Conservation (phyloP, 305 asterid species). For the Solanum hybrid region DNA sequence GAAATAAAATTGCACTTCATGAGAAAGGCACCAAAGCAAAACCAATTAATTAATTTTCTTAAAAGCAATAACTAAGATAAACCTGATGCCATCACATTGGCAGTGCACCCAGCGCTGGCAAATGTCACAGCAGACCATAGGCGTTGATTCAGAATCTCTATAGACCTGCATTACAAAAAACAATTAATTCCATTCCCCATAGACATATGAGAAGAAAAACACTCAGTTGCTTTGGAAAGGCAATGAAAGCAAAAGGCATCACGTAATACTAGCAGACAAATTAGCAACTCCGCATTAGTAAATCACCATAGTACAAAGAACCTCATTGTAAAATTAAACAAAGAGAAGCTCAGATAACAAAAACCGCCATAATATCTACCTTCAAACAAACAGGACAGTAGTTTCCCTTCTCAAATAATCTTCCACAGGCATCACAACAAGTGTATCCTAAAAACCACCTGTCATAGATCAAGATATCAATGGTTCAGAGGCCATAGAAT, state of each 20-base stretch:
- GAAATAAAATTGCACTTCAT: not conserved
- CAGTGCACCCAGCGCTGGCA: constrained; percentile 99
- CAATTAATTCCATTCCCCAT: not conserved
- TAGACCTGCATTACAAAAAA: constrained; percentile 55
- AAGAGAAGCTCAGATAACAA: not conserved
- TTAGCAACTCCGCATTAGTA: not conserved
- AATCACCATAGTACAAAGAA: not conserved
- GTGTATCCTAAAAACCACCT: constrained; percentile 99
- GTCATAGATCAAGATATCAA: constrained; percentile 30
- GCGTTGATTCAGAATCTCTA: constrained; percentile 98
- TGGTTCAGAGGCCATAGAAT: not conserved
- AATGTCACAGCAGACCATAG: constrained; percentile 98
- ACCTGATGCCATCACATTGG: constrained; percentile 98
- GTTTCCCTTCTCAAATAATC: constrained; percentile 91
- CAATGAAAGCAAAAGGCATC: not conserved
- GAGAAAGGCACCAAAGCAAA: not conserved
- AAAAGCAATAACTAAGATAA: constrained; percentile 6
- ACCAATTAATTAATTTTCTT: not conserved
- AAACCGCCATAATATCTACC: constrained; percentile 25
- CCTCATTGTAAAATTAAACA: not conserved
- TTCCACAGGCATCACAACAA: constrained; percentile 99
- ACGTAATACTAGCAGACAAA: not conserved
- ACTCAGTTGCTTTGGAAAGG: not conserved
- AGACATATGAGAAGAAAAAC: not conserved
- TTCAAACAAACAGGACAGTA: constrained; percentile 97